These are phyloP conservation scores for Pseudozyma sp. DNA, from an alignment of 1,284 basidiomycete species.

Conservation along the genomic window DNA sequence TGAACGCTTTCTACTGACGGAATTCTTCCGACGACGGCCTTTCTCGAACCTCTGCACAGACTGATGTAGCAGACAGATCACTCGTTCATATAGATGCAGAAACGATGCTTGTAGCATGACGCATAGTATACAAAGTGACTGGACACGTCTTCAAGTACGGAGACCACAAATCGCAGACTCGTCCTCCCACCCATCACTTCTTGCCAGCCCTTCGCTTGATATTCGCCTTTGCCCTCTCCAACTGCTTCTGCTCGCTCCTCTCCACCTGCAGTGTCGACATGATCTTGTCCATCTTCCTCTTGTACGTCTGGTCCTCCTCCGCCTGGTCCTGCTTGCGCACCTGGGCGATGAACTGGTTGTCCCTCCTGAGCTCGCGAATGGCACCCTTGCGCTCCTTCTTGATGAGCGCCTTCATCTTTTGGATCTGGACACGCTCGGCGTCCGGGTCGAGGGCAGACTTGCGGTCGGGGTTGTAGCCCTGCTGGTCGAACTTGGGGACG, in stretches of 20 bases:
- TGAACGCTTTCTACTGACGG: background rate
- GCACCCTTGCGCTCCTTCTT: constrained; percentile 98
- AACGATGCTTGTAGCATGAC: too few relatives aligned
- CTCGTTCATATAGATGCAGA: too few relatives aligned
- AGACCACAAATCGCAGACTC: too few relatives aligned
- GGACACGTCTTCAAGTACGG: too few relatives aligned
- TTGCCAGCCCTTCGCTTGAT: constrained; percentile 58
- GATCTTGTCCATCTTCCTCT: constrained; percentile 74
- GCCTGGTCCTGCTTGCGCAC: constrained; percentile 79
- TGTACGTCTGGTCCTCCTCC: constrained; percentile 79
- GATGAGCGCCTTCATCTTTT: constrained; percentile 87
- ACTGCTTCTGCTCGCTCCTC: constrained; percentile 92
- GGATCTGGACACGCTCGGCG: constrained; percentile 84
- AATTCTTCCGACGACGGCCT: too few relatives aligned
- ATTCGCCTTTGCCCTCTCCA: constrained; percentile 75
- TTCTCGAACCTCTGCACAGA: too few relatives aligned
- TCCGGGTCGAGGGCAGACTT: constrained; percentile 87
- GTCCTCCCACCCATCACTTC: constrained; percentile 16
- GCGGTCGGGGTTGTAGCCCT: constrained; percentile 80
- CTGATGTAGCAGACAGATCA: too few relatives aligned
- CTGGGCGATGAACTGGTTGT: constrained; percentile 89
- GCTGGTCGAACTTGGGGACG: constrained; percentile 90
- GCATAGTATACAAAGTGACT: too few relatives aligned
- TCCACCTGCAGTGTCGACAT: constrained; percentile 86
- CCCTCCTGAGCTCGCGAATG: constrained; percentile 94